phyloP scores from a whole-genome alignment of 331 rosid species.

The Ulmus americana region DNA sequence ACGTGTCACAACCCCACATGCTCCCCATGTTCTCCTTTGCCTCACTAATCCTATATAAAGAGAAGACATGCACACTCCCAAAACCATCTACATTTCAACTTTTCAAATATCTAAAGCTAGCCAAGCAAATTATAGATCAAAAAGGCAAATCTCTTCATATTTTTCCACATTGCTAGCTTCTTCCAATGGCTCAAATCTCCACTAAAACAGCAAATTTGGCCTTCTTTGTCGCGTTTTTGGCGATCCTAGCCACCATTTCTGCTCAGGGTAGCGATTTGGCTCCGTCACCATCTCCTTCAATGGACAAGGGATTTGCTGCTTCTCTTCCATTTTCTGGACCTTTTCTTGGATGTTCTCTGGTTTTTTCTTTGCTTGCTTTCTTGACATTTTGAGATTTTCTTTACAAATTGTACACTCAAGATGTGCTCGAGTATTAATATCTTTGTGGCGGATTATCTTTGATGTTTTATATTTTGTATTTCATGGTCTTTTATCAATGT shows the following conservation, averaged over 20 bases:
- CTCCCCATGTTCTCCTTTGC: background rate
- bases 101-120: no score
- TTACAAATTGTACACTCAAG: background rate
- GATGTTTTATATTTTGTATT: no score
- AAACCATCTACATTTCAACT: background rate
- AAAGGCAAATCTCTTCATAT: no score
- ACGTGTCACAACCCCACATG: constrained; percentile 6
- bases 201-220: background rate
- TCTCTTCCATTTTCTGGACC: constrained; percentile 6
- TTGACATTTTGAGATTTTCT: background rate
- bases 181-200: constrained; percentile 5
- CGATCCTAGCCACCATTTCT: background rate
- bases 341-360: background rate
- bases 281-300: background rate
- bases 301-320: background rate
- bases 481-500: no score
- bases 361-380: background rate
- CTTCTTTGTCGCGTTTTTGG: background rate
- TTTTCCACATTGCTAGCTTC: background rate
- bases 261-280: background rate
- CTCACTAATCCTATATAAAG: background rate
- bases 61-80: background rate
- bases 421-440: no score
- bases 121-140: no score
- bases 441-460: no score